Evolutionary conservation across 306 rosid genomes (phyloP).

Genomic region (Abrus pulchellus): DNA sequence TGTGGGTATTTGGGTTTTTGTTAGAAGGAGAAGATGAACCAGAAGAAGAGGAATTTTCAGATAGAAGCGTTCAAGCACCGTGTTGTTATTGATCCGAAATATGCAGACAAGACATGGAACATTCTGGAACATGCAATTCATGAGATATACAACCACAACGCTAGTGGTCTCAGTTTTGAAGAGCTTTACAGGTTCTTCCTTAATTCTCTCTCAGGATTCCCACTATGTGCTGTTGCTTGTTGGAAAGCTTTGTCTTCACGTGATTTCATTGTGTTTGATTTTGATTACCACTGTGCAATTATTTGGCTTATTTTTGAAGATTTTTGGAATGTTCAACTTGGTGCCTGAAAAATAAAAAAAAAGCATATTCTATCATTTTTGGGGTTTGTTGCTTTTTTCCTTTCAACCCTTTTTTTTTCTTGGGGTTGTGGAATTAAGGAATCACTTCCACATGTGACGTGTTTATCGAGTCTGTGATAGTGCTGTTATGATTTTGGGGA

Average conservation of each 20-base stretch:
- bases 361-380: constrained; percentile 20
- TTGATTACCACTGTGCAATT: constrained; percentile 1
- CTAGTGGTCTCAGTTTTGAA: constrained; percentile 79
- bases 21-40: constrained; percentile 59
- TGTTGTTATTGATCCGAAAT: constrained; percentile 82
- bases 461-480: constrained; percentile 11
- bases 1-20: constrained; percentile 26
- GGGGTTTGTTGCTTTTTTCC: background rate
- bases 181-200: constrained; percentile 80
- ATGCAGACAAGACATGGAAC: constrained; percentile 85
- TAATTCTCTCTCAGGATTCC: background rate
- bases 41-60: constrained; percentile 82
- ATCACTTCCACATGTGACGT: background rate
- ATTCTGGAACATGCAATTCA: constrained; percentile 80
- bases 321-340: constrained; percentile 35
- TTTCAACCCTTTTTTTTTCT: too few relatives aligned
- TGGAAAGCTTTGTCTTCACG: background rate
- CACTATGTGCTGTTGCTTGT: background rate
- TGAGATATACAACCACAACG: constrained; percentile 81
- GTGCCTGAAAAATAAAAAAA: background rate
- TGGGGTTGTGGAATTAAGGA: constrained; percentile 3
- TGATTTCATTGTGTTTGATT: constrained; percentile 29
- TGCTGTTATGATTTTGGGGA: constrained; percentile 21
- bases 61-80: constrained; percentile 82
- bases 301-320: constrained; percentile 38